phyloP scores from a whole-genome alignment of 768 basidiomycete species.

The Boletales sp. region DNA sequence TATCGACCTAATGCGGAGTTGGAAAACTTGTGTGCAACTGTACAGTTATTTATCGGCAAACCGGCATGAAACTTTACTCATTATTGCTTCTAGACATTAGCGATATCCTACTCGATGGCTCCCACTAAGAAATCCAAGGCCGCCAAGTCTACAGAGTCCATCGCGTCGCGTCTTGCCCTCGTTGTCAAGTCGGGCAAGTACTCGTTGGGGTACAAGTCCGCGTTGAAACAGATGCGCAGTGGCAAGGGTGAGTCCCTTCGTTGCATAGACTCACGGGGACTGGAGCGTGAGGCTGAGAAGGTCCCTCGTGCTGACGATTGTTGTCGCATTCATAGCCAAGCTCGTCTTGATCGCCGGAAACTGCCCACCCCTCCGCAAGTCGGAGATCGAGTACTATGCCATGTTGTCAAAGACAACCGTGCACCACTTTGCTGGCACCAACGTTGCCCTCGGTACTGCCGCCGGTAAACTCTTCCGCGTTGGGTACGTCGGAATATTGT shows the following conservation, averaged over 20 bases:
- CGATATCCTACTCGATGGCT: slow-evolving; percentile 61
- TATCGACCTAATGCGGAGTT: slow-evolving; percentile 18
- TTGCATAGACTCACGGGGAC: slow-evolving; percentile 67
- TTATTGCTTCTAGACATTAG: background rate
- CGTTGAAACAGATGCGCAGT: slow-evolving; percentile 95
- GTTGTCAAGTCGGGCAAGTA: slow-evolving; percentile 99
- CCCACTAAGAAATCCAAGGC: slow-evolving; percentile 95
- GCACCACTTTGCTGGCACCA: slow-evolving; percentile 97
- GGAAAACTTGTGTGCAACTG: slow-evolving; percentile 25
- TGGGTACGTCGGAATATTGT: slow-evolving; percentile 51
- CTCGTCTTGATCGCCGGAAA: slow-evolving; percentile 98
- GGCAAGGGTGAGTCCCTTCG: slow-evolving; percentile 81
- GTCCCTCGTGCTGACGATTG: slow-evolving; percentile 77
- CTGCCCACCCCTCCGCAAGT: slow-evolving; percentile 98
- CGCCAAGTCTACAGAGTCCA: slow-evolving; percentile 89
- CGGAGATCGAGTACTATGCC: slow-evolving; percentile 99
- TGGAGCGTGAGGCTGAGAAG: slow-evolving; percentile 99
- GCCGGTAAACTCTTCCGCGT: slow-evolving; percentile 99
- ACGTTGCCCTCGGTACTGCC: slow-evolving; percentile 97
- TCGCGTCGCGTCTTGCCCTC: slow-evolving; percentile 86
- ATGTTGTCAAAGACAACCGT: slow-evolving; percentile 99
- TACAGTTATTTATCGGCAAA: slow-evolving; percentile 22
- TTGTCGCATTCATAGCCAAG: slow-evolving; percentile 62
- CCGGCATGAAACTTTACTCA: slow-evolving; percentile 15
- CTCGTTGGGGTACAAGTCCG: slow-evolving; percentile 95